Evolutionary conservation across 345 rosid species (phyloP).

Genomic region (Combretum micranthum): DNA sequence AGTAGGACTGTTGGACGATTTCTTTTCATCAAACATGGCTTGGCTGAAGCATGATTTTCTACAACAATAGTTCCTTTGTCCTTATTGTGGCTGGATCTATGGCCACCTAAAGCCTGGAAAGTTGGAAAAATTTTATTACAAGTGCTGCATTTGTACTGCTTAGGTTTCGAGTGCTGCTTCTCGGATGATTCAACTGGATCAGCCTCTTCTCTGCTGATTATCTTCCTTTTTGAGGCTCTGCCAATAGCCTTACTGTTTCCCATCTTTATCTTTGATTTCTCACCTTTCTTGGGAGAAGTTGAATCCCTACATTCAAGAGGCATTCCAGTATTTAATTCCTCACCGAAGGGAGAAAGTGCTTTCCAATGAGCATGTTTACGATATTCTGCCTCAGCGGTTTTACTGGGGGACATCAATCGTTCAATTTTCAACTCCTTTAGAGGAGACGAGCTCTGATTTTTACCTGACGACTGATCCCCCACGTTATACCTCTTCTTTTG

Average conservation of each 20-base stretch:
- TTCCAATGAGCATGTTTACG: no score
- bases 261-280: background rate
- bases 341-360: no score
- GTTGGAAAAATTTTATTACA: conserved; percentile 9
- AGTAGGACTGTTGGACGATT: background rate
- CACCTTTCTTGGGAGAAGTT: background rate
- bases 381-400: no score
- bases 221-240: no score
- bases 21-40: conserved; percentile 1
- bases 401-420: no score
- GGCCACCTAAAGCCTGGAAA: conserved; percentile 19
- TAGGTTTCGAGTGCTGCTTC: no score
- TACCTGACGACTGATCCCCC: no score
- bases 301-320: no score
- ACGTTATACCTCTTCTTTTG: no score
- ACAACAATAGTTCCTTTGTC: background rate
- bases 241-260: background rate
- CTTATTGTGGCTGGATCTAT: conserved; percentile 20
- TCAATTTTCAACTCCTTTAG: no score
- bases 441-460: no score
- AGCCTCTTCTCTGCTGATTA: background rate
- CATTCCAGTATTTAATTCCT: no score
- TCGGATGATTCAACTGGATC: background rate
- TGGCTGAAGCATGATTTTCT: conserved; percentile 3
- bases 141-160: conserved; percentile 9